Percentiles rank a stretch among this genome's conserved stretches.
phyloP scores from a whole-genome alignment of 202 grass and related monocot genomes.

The Zizania palustris region DNA sequence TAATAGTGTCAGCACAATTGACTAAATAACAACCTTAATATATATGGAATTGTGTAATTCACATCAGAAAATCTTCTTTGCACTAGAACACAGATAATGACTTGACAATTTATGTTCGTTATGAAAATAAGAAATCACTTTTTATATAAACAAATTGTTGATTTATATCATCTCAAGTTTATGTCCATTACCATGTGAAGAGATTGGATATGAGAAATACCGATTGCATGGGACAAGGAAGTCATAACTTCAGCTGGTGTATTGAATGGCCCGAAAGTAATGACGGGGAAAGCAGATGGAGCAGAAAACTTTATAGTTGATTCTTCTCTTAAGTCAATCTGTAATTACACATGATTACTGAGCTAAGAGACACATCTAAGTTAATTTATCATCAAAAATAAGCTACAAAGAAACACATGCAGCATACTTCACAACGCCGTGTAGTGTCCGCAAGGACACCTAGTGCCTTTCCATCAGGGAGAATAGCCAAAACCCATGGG shows the following conservation, averaged over 20 bases:
- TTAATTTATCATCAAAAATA: slow-evolving; percentile 16
- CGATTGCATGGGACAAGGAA: slow-evolving; percentile 81
- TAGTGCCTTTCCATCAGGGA: slow-evolving; percentile 78
- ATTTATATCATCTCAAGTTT: slow-evolving; percentile 12
- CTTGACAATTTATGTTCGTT: slow-evolving; percentile 13
- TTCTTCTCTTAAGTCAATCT: slow-evolving; percentile 80
- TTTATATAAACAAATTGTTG: slow-evolving; percentile 9
- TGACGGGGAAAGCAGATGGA: slow-evolving; percentile 63
- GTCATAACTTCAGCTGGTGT: slow-evolving; percentile 70
- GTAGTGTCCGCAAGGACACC: slow-evolving; percentile 92
- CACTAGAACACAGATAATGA: slow-evolving; percentile 9
- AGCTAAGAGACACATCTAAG: slow-evolving; percentile 24
- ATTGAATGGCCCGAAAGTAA: slow-evolving; percentile 87
- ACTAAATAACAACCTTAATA: background rate
- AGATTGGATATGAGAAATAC: slow-evolving; percentile 51
- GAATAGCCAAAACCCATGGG: slow-evolving; percentile 86
- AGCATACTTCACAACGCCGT: slow-evolving; percentile 71
- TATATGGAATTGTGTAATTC: slow-evolving; percentile 23
- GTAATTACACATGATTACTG: slow-evolving; percentile 26
- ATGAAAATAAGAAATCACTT: slow-evolving; percentile 14
- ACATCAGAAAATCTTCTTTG: background rate
- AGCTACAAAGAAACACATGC: slow-evolving; percentile 9
- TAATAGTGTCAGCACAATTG: background rate
- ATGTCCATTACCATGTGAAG: slow-evolving; percentile 1
- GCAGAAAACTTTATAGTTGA: slow-evolving; percentile 68